Base-by-base conservation (phyloP, 2,329 filamentous ascomycete genomes). In the Nakataea oryzae region DNA sequence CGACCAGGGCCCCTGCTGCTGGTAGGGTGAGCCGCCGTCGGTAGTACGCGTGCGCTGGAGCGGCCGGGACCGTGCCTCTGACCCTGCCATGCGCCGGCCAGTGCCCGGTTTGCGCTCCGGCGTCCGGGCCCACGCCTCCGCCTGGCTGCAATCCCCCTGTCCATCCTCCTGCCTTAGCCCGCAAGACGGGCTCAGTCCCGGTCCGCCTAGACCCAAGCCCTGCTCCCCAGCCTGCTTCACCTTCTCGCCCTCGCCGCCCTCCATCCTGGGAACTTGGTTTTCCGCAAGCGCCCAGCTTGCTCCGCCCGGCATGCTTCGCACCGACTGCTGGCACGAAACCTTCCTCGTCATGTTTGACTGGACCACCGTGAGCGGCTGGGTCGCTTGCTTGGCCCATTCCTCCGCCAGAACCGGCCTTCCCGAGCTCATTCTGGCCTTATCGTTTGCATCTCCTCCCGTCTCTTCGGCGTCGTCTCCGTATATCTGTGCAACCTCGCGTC, bases 401-500 rank as follows among this genome's bases (percentile, higher is more conserved):
- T 60, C 57, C 3, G 11, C 57, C n/a, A 21, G 26, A 14, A 24
- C n/a, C 21, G 57, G 27, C 14, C 41, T 32, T 17, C 12, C 21
- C 14, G n/a, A 41, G 24, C n/a, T 30, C 8, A 34, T 24, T 29
- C 17, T 1, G 17, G 21, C 12, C 29, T 56, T 32, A 12, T 29
- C 54, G 27, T 54, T 26, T 32, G 28, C 17, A 4, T 27, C 14
- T 11, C 9, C 50, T 17, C 26, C 26, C 9, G 14, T 26, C 3
- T 54, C 60, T 12, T 58, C 21, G 41, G 50, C 54, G 8, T 50
- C 60, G 17, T 62, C 60, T 24, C 26, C 60, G 28, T 50, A 62
- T 27, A 58, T 62, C 60, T 62, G 60, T n/a, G 60, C 57, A 3
- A 32, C 30, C 27, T 62, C 60, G 34, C 60, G 55, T 27, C 7